Base-by-base conservation (phyloP, 768 basidiomycete genomes). In the Agrocybe chaxingu region DNA sequence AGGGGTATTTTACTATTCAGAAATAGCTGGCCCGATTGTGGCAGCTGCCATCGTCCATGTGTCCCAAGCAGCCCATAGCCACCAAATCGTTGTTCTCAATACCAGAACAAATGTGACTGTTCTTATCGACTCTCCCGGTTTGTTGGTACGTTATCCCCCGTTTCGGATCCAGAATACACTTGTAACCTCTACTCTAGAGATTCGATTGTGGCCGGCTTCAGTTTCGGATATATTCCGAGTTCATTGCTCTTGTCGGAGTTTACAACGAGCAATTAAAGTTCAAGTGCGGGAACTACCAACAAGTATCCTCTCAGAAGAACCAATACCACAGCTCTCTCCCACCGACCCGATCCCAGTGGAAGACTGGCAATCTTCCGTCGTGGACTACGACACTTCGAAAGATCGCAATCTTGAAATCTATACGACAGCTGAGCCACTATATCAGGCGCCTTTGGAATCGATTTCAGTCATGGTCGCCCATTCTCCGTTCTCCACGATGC, bases 71-170 rank as follows among this genome's bases (percentile, higher is more conserved):
- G 56, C 34, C 53, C 61, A 45, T 48, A 56, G 33, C 52, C 58
- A 53, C 52, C 56, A 59, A 39, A 52, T 74, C 37, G 52, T 70
- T 34, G 56, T 73, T 30, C 47, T 70, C 29, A 67, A 73, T 45
- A 54, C 56, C 3, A 38, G 52, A 12, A 61, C 60, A 1, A 54
- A 54, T 16, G 45, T 40, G 8, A 45, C 38, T 5, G n/a, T 57
- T 13, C 44, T 48, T 30, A 48, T 60, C 36, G 55, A 58, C 18
- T 55, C 50, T 8, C 42, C 47, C 8, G 30, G 24, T 31, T 46
- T 57, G 19, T 50, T 48, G 12, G 55, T 55, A n/a, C n/a, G 60
- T 55, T 16, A 31, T 45, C 8, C 32, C 32, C 35, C 12, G 32
- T 37, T 32, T 31, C 35, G 24, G 19, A 44, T 29, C 41, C 42